Percentiles rank a stretch among this genome's conserved stretches.
Conservation (phyloP, 2,329 filamentous ascomycete species). For the Ascochyta lentis region DNA sequence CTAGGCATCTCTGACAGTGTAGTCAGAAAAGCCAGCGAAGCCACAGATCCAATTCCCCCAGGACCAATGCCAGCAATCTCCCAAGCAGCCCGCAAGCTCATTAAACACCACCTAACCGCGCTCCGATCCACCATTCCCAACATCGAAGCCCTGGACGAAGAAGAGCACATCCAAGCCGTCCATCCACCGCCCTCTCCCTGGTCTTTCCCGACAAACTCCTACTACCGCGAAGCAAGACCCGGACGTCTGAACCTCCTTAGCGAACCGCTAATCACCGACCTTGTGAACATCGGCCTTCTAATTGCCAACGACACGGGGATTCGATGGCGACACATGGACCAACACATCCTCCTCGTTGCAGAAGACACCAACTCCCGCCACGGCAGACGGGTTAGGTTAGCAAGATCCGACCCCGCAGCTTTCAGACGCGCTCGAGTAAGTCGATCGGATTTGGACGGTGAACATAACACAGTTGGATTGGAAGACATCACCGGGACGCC, state of each 20-base stretch:
- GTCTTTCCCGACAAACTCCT: neutral
- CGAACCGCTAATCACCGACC: neutral
- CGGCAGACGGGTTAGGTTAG: neutral
- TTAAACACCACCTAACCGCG: neutral
- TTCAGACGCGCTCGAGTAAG: neutral
- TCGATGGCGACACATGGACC: constrained; percentile 1
- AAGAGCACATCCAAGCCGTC: neutral
- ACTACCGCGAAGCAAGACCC: constrained; percentile 1
- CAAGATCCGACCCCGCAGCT: neutral
- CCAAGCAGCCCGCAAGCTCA: neutral
- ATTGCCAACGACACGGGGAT: neutral
- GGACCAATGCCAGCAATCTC: neutral
- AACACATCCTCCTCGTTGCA: neutral
- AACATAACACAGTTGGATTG: neutral
- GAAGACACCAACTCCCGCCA: too few species aligned
- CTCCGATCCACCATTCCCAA: neutral
- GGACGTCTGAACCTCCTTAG: neutral
- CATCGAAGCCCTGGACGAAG: neutral
- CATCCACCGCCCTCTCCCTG: neutral
- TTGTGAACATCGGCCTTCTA: neutral
- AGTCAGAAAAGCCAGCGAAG: neutral
- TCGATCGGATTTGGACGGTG: neutral
- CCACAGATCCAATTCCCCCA: neutral
- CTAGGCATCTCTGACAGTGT: neutral
- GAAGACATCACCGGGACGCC: neutral